Conservation (phyloP, 1,284 basidiomycete genomes). For the Microbotryomycetes sp. region DNA sequence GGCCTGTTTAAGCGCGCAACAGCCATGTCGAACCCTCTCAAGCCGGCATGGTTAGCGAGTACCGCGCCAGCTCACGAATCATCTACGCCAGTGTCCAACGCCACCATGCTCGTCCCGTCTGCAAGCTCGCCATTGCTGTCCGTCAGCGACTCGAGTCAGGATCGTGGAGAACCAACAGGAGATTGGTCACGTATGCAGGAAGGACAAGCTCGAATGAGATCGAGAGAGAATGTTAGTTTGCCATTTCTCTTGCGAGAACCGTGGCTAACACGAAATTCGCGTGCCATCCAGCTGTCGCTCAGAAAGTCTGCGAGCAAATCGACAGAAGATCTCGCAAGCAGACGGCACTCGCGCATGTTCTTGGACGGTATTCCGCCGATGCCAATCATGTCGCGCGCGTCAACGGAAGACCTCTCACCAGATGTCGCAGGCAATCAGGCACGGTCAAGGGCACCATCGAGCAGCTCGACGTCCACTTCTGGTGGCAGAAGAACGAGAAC, state of each 20-base stretch:
- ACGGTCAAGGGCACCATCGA: slow-evolving; percentile 37
- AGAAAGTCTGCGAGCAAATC: slow-evolving; percentile 59
- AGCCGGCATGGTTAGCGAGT: slow-evolving; percentile 2
- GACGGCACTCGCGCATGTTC: not conserved
- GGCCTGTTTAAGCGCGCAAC: not conserved
- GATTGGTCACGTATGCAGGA: not conserved
- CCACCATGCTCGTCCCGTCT: not conserved
- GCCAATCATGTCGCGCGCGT: slow-evolving; percentile 40
- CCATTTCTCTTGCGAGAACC: not conserved
- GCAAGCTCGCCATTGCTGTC: slow-evolving; percentile 7
- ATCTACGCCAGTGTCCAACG: not conserved
- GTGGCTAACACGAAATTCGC: not conserved
- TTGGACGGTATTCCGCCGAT: slow-evolving; percentile 25
- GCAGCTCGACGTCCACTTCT: slow-evolving; percentile 20
- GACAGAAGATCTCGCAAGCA: slow-evolving; percentile 55
- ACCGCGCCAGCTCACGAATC: not conserved
- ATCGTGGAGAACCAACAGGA: not conserved
- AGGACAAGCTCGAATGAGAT: not conserved
- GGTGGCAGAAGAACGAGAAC: not conserved
- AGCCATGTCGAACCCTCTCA: not conserved
- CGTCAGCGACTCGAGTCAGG: not conserved
- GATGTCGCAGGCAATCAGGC: slow-evolving; percentile 41
- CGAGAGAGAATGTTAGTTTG: not conserved
- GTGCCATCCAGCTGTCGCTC: slow-evolving; percentile 47
- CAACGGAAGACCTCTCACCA: slow-evolving; percentile 38